Evolutionary conservation across 2,329 filamentous ascomycete species (phyloP).

Genomic region (Ophiostoma piceae): DNA sequence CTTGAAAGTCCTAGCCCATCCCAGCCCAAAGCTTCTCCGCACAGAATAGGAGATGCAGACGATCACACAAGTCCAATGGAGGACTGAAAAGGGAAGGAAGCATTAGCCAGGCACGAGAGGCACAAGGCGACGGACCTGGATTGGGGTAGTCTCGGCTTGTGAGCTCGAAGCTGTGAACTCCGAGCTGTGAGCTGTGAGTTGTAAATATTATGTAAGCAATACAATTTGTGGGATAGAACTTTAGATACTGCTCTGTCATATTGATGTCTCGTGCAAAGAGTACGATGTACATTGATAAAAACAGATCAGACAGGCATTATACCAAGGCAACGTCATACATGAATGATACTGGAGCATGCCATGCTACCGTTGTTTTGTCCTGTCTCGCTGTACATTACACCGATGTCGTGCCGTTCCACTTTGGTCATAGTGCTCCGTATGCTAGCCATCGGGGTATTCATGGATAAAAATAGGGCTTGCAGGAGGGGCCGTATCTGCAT

Average conservation of each 20-base stretch:
- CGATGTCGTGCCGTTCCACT: background rate
- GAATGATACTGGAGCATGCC: background rate
- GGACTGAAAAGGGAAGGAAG: background rate
- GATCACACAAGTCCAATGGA: background rate
- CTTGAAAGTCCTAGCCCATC: background rate
- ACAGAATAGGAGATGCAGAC: background rate
- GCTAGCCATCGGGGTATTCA: background rate
- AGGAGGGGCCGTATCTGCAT: no score
- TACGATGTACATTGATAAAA: background rate
- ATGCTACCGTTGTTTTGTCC: background rate
- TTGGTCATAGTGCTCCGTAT: background rate
- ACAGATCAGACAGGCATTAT: background rate
- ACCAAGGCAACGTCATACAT: background rate
- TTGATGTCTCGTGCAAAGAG: background rate
- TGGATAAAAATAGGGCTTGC: no score
- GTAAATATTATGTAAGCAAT: background rate
- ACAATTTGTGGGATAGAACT: background rate
- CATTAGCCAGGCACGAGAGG: background rate
- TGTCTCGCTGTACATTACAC: constrained; percentile 1
- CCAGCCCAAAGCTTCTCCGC: background rate
- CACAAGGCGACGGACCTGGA: background rate
- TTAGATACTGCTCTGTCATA: no score
- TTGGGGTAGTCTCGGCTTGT: background rate
- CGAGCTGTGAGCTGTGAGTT: background rate
- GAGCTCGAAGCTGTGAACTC: background rate